Evolutionary conservation across 2,329 filamentous ascomycete species (phyloP).

Genomic region (Cadophora gregata): DNA sequence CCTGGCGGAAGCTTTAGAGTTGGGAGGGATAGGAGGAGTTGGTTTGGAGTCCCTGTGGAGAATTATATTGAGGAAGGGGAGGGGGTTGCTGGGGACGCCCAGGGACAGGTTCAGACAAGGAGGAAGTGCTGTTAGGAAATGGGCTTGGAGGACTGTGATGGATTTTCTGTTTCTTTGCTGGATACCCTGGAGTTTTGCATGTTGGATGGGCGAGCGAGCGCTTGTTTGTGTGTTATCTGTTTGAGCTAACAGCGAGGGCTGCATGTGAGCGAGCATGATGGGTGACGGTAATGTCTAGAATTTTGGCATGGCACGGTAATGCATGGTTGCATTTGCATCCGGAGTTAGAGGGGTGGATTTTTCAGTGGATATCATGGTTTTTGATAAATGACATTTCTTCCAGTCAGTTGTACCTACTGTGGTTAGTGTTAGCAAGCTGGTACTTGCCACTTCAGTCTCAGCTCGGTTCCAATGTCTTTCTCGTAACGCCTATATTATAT

Average conservation of each 20-base stretch:
- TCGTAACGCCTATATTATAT: not conserved
- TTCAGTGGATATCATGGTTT: slow-evolving; percentile 22
- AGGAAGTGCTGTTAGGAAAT: slow-evolving; percentile 39
- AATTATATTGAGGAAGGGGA: slow-evolving; percentile 46
- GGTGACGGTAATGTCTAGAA: slow-evolving; percentile 31
- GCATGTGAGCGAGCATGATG: slow-evolving; percentile 14
- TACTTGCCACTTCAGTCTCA: not conserved
- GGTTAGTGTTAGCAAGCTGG: not conserved
- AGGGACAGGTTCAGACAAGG: slow-evolving; percentile 41
- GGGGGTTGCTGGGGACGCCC: slow-evolving; percentile 36
- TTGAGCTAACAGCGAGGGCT: not conserved
- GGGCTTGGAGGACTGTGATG: not conserved
- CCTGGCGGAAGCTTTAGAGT: slow-evolving; percentile 63
- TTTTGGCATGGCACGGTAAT: slow-evolving; percentile 28
- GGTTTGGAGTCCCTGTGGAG: slow-evolving; percentile 65
- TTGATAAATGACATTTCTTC: not conserved
- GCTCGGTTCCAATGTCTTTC: not conserved
- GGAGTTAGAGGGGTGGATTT: slow-evolving; percentile 25
- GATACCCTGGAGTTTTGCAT: slow-evolving; percentile 34
- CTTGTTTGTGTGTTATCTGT: not conserved
- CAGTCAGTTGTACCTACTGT: not conserved
- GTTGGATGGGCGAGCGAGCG: slow-evolving; percentile 23
- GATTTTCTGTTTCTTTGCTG: slow-evolving; percentile 27
- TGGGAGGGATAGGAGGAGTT: slow-evolving; percentile 69
- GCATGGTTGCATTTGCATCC: slow-evolving; percentile 21